Conservation (phyloP, 2,329 filamentous ascomycete genomes). For the Didymella glomerata region DNA sequence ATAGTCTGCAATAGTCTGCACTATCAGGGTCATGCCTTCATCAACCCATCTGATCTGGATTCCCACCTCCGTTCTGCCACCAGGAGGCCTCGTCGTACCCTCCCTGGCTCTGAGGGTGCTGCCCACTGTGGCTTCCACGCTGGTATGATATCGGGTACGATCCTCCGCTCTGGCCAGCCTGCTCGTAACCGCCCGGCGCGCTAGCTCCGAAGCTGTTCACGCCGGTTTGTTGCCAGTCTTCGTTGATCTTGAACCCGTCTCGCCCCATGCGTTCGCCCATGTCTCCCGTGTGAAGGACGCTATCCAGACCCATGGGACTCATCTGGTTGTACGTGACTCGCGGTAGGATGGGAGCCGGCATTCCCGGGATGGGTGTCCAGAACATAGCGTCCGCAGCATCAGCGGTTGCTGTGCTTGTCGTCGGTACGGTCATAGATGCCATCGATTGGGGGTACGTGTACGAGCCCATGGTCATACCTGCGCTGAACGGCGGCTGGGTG, state of each 20-base stretch:
- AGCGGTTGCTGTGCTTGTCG: conserved; percentile 25
- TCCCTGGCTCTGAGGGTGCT: conserved; percentile 12
- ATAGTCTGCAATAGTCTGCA: neutral
- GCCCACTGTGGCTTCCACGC: conserved; percentile 8
- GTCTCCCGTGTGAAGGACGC: conserved; percentile 39
- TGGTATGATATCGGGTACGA: conserved; percentile 18
- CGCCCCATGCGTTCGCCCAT: conserved; percentile 44
- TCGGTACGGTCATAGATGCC: conserved; percentile 22
- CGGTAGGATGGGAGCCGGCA: conserved; percentile 50
- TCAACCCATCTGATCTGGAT: conserved; percentile 16
- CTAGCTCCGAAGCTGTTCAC: conserved; percentile 23
- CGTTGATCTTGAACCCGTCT: conserved; percentile 49
- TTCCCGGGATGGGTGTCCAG: conserved; percentile 53
- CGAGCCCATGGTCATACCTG: conserved; percentile 23
- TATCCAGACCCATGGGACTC: conserved; percentile 49
- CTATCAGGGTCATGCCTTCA: neutral
- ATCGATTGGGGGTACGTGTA: conserved; percentile 32
- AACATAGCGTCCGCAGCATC: conserved; percentile 38
- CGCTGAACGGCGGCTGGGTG: conserved; percentile 23
- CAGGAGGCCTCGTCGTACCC: conserved; percentile 15
- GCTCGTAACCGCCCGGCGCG: conserved; percentile 5
- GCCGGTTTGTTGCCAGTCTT: conserved; percentile 34
- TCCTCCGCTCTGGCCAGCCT: neutral
- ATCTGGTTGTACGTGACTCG: conserved; percentile 38
- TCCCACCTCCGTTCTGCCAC: conserved; percentile 14